Base-by-base conservation (phyloP, 495 filamentous ascomycete genomes). In the Aspergillus biplanus region DNA sequence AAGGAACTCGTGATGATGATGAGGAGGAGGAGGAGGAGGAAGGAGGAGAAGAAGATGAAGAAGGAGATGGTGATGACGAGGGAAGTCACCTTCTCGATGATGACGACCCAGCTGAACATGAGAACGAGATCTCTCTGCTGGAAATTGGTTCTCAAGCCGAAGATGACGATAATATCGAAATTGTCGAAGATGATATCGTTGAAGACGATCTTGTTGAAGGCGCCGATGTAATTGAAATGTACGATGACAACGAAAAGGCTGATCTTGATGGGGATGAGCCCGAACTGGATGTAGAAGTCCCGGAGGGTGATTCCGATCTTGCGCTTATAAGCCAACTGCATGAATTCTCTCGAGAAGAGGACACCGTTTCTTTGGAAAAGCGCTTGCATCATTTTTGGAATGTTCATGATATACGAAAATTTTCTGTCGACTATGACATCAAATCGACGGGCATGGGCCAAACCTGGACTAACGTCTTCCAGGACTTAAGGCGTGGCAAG, bases 351-450 rank as follows among this genome's bases (percentile, higher is more conserved):
- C 59, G 72, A 71, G 35, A 79, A 66, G 34, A 85, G 71, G 58
- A 85, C 74, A 64, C 85, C 70, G 58, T 83, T 73, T 82, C 85
- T 74, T 69, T 86, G 79, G 66, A 85, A 64, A 82, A 86, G 33
- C 86, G 85, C 72, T 83, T 88, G 63, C 82, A 78, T 44, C 84
- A 76, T 63, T 83, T 74, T 62, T 91, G 87, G 69, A 90, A 75
- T 6, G 80, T 83, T 21, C 82, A 86, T 61, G 83, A 79, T 59
- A 73, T 79, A 18, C 73, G 73, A 56, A 83, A 68, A 0, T 82
- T 84, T 27, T 80, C 73, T 35, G 72, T 76, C 0, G 74, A 74
- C 8, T 81, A 79, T 57, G 70, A 77, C 15, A 63, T 73, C 1
- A 68, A 68, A 6, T 64, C 64, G 4, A 44, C 69, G 39, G 66